These are phyloP conservation scores for Esteya vermicola DNA, from an alignment of 2,329 filamentous ascomycete genomes.

Conservation along the genomic window DNA sequence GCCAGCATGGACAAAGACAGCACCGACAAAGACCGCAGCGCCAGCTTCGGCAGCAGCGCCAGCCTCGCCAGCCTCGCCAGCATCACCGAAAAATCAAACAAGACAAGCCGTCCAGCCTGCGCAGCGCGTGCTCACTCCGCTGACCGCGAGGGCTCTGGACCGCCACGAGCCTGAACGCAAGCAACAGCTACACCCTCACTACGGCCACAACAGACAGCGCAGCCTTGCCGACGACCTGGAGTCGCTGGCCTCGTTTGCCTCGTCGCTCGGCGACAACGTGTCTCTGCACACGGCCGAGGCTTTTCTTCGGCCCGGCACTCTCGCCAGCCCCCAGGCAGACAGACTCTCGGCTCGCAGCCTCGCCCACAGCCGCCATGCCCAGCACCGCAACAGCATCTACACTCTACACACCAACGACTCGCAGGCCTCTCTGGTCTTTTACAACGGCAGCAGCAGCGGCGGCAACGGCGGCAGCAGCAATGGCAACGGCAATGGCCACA, in stretches of 20 bases:
- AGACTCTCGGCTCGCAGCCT: background rate
- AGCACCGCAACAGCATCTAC: conserved; percentile 38
- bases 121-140: conserved; percentile 6
- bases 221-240: conserved; percentile 20
- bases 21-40: background rate
- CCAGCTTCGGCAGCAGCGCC: background rate
- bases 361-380: background rate
- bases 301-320: background rate
- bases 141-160: conserved; percentile 9
- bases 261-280: conserved; percentile 40
- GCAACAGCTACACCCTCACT: background rate
- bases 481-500: background rate
- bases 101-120: no score
- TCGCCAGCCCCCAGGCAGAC: background rate
- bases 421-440: conserved; percentile 36
- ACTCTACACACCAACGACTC: conserved; percentile 43
- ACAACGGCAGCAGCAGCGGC: conserved; percentile 25
- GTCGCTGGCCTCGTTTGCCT: conserved; percentile 42
- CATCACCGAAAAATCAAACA: background rate
- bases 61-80: background rate
- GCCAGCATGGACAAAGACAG: background rate
- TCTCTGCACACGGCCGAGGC: conserved; percentile 27
- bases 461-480: background rate
- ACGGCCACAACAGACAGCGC: conserved; percentile 1
- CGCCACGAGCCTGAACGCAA: conserved; percentile 5